A percentile compares a stretch with the other conserved stretches of the same genome.
phyloP scores from a whole-genome alignment of 208 protist species.

The Entamoeba dispar region DNA sequence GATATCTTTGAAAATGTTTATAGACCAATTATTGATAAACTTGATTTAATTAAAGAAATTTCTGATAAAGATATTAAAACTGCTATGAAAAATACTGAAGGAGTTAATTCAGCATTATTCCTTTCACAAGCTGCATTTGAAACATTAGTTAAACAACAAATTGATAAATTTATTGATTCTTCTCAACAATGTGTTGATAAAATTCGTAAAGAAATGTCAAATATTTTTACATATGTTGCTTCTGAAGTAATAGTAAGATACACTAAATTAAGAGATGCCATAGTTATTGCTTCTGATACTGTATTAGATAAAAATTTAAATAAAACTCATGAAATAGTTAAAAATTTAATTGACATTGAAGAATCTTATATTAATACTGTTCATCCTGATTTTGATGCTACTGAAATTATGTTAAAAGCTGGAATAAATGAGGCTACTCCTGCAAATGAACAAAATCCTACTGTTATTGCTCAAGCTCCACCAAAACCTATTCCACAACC shows the following conservation, averaged over 20 bases:
- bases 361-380: constrained; percentile 38
- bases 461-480: too few relatives aligned
- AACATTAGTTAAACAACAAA: not conserved
- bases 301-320: not conserved
- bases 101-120: not conserved
- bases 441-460: too few relatives aligned
- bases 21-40: not conserved
- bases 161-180: not conserved
- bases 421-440: too few relatives aligned
- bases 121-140: constrained; percentile 20
- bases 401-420: not conserved
- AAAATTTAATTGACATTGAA: constrained; percentile 17
- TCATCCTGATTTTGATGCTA: constrained; percentile 34
- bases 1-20: constrained; percentile 11
- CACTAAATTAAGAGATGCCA: not conserved
- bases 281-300: not conserved
- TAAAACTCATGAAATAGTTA: not conserved
- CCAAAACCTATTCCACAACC: too few relatives aligned
- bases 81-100: constrained; percentile 13
- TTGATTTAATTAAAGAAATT: not conserved
- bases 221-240: not conserved
- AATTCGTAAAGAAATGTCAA: not conserved
- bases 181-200: not conserved
- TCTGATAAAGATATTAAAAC: constrained; percentile 8
- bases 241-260: not conserved